Percentiles rank a stretch among this genome's conserved stretches.
phyloP scores from a whole-genome alignment of 1,284 basidiomycete genomes.

The Boletus hoseneyae region DNA sequence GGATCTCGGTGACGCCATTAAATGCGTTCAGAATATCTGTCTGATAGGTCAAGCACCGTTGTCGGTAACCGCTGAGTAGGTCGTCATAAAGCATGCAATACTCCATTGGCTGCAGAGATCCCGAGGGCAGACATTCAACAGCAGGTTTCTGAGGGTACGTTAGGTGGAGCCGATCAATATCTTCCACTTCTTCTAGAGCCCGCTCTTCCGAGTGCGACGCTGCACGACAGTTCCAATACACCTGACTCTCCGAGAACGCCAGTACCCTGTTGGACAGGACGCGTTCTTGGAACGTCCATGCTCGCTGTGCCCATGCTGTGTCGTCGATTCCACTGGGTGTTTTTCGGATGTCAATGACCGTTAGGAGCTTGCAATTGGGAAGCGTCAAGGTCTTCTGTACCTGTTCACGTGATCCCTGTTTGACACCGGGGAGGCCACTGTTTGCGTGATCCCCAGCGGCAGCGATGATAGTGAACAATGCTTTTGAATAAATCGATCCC shows the following conservation, averaged over 20 bases:
- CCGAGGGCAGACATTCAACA: not conserved
- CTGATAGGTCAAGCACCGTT: conserved; percentile 14
- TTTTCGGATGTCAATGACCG: conserved; percentile 8
- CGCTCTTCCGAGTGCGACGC: conserved; percentile 17
- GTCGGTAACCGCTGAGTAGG: conserved; percentile 12
- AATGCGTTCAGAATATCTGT: conserved; percentile 22
- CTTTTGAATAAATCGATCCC: conserved; percentile 19
- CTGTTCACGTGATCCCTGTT: conserved; percentile 1
- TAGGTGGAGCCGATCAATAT: not conserved
- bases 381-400: conserved; percentile 14
- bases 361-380: conserved; percentile 7
- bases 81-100: conserved; percentile 1
- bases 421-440: conserved; percentile 15
- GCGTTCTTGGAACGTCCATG: conserved; percentile 26
- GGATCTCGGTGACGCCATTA: conserved; percentile 11
- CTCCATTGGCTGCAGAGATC: not conserved
- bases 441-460: conserved; percentile 19
- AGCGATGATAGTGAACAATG: conserved; percentile 23
- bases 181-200: conserved; percentile 4
- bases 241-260: conserved; percentile 20
- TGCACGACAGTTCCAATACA: conserved; percentile 19
- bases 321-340: conserved; percentile 2
- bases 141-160: conserved; percentile 2
- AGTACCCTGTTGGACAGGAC: conserved; percentile 18
- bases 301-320: conserved; percentile 15